Conservation (phyloP, 2,329 filamentous ascomycete species). For the Aureobasidium lini region DNA sequence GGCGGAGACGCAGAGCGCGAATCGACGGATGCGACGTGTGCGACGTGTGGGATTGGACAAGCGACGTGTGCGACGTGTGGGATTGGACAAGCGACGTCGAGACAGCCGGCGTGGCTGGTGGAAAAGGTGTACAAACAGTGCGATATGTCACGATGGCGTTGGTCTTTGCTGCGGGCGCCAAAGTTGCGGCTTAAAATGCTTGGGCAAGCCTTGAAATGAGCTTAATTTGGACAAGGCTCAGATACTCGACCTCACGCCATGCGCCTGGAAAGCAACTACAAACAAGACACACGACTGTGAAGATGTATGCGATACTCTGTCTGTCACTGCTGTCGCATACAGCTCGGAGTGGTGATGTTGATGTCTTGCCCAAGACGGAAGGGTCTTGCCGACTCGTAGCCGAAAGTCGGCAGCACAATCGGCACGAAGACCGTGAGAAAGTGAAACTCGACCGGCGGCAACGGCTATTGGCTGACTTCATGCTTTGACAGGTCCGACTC, state of each 20-base stretch:
- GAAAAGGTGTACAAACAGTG: neutral
- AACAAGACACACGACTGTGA: too few relatives aligned
- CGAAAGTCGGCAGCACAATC: constrained; percentile 1
- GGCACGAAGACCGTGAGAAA: neutral
- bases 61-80: too few relatives aligned
- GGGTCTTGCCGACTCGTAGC: neutral
- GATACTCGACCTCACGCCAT: neutral
- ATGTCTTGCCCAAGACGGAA: neutral
- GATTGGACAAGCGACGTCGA: neutral
- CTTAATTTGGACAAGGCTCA: neutral
- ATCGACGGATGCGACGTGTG: too few relatives aligned
- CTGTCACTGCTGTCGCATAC: neutral
- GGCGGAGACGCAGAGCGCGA: too few relatives aligned
- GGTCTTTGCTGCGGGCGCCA: neutral
- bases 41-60: too few relatives aligned
- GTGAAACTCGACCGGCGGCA: neutral
- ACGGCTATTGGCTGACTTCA: neutral
- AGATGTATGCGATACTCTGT: too few relatives aligned
- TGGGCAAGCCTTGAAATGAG: neutral
- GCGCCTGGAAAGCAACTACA: too few relatives aligned
- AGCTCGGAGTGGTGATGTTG: neutral
- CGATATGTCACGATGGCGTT: neutral
- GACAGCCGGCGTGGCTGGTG: neutral
- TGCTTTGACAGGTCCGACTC: neutral
- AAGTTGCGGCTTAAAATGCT: constrained; percentile 1